These are phyloP conservation scores for Spirogloea muscicola DNA, from an alignment of 139 green algal species.

Conservation along the genomic window DNA sequence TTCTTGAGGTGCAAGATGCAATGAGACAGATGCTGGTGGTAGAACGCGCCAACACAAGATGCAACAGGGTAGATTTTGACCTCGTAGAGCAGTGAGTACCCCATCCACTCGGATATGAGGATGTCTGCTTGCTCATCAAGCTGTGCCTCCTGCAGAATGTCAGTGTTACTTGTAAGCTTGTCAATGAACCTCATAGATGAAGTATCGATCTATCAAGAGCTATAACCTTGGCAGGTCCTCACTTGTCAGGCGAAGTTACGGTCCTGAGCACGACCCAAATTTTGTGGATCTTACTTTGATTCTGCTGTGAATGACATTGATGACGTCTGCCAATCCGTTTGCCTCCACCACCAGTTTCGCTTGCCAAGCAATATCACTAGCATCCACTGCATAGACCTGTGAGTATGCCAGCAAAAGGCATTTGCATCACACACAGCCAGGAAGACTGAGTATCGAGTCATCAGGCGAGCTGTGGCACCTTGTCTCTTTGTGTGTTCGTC, in stretches of 20 bases:
- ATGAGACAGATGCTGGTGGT: neutral
- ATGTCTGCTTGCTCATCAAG: constrained; percentile 70
- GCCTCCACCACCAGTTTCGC: constrained; percentile 62
- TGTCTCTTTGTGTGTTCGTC: too few species aligned
- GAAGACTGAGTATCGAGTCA: too few species aligned
- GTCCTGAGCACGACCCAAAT: too few species aligned
- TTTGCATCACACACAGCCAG: too few species aligned
- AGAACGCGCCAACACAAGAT: neutral
- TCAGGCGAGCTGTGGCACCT: too few species aligned
- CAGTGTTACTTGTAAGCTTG: too few species aligned
- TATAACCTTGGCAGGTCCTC: too few species aligned
- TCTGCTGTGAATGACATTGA: constrained; percentile 60
- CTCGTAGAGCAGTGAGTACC: constrained; percentile 86
- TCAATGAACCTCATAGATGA: too few species aligned
- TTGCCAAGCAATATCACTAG: constrained; percentile 72
- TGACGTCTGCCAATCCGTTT: constrained; percentile 56
- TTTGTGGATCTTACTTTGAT: constrained; percentile 62
- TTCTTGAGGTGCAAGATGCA: neutral
- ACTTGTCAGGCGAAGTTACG: too few species aligned
- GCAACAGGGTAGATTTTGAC: neutral
- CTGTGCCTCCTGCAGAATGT: constrained; percentile 65
- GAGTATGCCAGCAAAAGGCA: neutral
- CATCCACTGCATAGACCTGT: constrained; percentile 92
- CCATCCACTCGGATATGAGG: constrained; percentile 79
- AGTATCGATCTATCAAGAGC: too few species aligned